Evolutionary conservation across 2,329 filamentous ascomycete genomes (phyloP).

Genomic region (Podosphaera leucotricha): DNA sequence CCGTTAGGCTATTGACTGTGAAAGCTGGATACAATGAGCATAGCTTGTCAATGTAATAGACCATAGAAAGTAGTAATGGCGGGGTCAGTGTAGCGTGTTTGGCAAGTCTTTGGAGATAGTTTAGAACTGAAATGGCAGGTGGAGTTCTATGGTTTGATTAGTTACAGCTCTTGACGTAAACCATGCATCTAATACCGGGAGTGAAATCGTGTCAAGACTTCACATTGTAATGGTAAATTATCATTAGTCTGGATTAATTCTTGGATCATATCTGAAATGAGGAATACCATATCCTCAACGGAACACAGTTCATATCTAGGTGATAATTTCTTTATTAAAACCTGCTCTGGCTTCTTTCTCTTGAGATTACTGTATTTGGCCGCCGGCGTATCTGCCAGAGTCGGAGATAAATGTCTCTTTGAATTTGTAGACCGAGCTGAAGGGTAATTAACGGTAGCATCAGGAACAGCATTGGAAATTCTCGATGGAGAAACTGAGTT

Average conservation of each 20-base stretch:
- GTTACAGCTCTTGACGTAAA: not conserved
- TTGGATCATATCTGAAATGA: conserved; percentile 88
- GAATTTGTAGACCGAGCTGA: not conserved
- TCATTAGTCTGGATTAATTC: conserved; percentile 91
- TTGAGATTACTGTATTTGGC: conserved; percentile 19
- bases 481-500: not conserved
- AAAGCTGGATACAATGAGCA: conserved; percentile 85
- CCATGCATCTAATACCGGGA: conserved; percentile 36
- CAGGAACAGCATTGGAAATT: not conserved
- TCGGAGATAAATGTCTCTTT: not conserved
- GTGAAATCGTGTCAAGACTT: conserved; percentile 80
- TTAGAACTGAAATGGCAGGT: conserved; percentile 78
- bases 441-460: not conserved
- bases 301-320: conserved; percentile 58
- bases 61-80: conserved; percentile 90
- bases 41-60: conserved; percentile 92
- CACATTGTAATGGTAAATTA: conserved; percentile 58
- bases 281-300: conserved; percentile 64
- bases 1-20: conserved; percentile 85
- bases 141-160: conserved; percentile 22
- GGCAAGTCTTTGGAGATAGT: conserved; percentile 81
- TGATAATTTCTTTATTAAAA: conserved; percentile 37
- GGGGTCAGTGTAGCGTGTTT: conserved; percentile 85
- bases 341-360: conserved; percentile 26
- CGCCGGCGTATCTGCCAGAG: not conserved